phyloP scores from a whole-genome alignment of 306 rosid genomes.

The Ziziphus jujuba region DNA sequence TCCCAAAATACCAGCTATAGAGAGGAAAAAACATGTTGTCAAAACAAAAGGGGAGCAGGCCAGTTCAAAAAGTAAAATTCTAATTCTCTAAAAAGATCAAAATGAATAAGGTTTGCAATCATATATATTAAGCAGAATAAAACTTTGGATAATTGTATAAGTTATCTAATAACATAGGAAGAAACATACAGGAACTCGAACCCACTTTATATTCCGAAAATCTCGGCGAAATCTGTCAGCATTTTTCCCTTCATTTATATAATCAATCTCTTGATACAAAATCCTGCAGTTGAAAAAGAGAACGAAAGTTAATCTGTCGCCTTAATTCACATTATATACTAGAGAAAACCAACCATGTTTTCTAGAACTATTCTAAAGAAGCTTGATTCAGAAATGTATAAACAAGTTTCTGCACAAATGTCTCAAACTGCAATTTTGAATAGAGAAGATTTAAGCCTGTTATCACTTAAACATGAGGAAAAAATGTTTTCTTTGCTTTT shows the following conservation, averaged over 20 bases:
- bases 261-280: constrained; percentile 91
- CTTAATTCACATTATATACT: constrained; percentile 6
- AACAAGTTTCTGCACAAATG: no score
- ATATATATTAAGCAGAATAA: neutral
- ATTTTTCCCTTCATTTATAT: constrained; percentile 87
- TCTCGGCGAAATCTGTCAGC: constrained; percentile 85
- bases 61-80: neutral
- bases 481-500: no score
- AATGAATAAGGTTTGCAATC: neutral
- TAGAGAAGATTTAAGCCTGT: no score
- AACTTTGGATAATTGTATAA: neutral
- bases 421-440: no score
- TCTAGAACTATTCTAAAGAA: no score
- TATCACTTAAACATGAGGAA: no score
- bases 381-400: neutral
- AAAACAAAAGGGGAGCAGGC: neutral
- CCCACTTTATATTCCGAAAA: constrained; percentile 90
- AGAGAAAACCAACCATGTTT: neutral
- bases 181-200: constrained; percentile 89
- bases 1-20: constrained; percentile 88
- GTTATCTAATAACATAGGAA: constrained; percentile 30
- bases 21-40: constrained; percentile 8
- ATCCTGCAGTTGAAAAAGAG: constrained; percentile 48
- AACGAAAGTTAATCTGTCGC: constrained; percentile 3
- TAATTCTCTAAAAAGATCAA: neutral